phyloP scores from a whole-genome alignment of 306 rosid species.

The Abrus pulchellus region DNA sequence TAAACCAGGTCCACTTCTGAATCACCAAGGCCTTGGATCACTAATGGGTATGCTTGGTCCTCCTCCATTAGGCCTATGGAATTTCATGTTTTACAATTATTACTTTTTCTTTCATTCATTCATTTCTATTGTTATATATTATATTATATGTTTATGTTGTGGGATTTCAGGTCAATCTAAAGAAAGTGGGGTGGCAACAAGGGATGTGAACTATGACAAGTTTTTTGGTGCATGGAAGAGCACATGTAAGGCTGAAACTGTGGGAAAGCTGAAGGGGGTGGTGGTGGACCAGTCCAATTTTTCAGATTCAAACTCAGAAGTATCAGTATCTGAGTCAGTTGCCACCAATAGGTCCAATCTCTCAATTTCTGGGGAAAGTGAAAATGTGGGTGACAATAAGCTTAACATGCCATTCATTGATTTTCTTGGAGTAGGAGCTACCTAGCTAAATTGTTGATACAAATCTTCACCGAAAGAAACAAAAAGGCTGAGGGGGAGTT shows the following conservation, averaged over 20 bases:
- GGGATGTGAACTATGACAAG: slow-evolving; percentile 47
- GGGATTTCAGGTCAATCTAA: slow-evolving; percentile 52
- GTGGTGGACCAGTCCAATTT: slow-evolving; percentile 65
- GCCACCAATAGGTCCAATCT: slow-evolving; percentile 59
- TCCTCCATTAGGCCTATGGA: slow-evolving; percentile 6
- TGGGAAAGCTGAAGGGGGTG: slow-evolving; percentile 41
- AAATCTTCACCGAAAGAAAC: slow-evolving; percentile 29
- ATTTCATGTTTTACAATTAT: not conserved
- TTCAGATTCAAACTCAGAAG: slow-evolving; percentile 82
- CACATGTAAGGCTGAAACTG: not conserved
- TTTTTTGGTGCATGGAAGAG: slow-evolving; percentile 41
- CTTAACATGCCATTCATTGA: slow-evolving; percentile 72
- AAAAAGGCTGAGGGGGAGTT: slow-evolving; percentile 23
- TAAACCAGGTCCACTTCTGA: slow-evolving; percentile 36
- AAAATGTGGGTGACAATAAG: slow-evolving; percentile 39
- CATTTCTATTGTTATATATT: not conserved
- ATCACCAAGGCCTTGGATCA: slow-evolving; percentile 46
- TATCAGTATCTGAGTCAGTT: slow-evolving; percentile 78
- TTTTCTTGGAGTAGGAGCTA: slow-evolving; percentile 92
- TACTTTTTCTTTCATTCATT: not conserved
- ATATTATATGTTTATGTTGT: not conserved
- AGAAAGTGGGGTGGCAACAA: slow-evolving; percentile 28
- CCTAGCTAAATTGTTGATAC: slow-evolving; percentile 38
- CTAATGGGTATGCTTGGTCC: slow-evolving; percentile 50
- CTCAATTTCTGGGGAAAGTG: slow-evolving; percentile 58